These are phyloP conservation scores for Auriculariales sp. DNA, from an alignment of 768 basidiomycete species.

Conservation along the genomic window DNA sequence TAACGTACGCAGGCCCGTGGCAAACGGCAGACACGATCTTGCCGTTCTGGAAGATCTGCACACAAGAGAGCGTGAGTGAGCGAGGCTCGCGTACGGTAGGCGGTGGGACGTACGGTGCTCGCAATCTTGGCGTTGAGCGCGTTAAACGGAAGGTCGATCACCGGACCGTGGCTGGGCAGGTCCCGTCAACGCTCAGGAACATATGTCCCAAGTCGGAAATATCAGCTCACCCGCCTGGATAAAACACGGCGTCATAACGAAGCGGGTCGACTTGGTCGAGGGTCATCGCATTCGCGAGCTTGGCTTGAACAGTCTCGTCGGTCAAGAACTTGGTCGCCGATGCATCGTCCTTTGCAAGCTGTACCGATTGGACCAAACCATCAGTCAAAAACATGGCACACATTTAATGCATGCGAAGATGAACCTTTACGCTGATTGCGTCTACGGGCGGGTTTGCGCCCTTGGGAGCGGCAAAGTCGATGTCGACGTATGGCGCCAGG, in stretches of 20 bases:
- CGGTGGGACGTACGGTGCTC: constrained; percentile 27
- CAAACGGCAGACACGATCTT: constrained; percentile 64
- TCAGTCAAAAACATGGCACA: not conserved
- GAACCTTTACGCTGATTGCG: constrained; percentile 34
- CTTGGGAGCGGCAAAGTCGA: constrained; percentile 45
- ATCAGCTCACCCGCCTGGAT: constrained; percentile 45
- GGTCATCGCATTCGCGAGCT: constrained; percentile 42
- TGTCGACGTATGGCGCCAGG: constrained; percentile 30
- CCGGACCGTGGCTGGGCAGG: constrained; percentile 41
- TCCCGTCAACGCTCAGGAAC: not conserved
- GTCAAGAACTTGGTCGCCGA: constrained; percentile 41
- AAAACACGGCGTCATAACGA: constrained; percentile 64
- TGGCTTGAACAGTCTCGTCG: constrained; percentile 30
- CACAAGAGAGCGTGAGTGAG: constrained; percentile 1
- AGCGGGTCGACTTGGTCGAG: constrained; percentile 40
- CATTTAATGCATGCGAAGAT: not conserved
- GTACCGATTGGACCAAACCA: constrained; percentile 2
- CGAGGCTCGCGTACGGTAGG: not conserved
- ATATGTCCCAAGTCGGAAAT: too few species aligned
- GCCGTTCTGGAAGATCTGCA: constrained; percentile 49
- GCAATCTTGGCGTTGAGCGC: constrained; percentile 40
- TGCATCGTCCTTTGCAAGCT: constrained; percentile 40
- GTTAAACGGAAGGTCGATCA: constrained; percentile 53
- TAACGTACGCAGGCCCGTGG: constrained; percentile 61
- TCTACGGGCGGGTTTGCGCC: constrained; percentile 65